Evolutionary conservation across 1,284 basidiomycete species (phyloP).

Genomic region (Trichosporon faecale): DNA sequence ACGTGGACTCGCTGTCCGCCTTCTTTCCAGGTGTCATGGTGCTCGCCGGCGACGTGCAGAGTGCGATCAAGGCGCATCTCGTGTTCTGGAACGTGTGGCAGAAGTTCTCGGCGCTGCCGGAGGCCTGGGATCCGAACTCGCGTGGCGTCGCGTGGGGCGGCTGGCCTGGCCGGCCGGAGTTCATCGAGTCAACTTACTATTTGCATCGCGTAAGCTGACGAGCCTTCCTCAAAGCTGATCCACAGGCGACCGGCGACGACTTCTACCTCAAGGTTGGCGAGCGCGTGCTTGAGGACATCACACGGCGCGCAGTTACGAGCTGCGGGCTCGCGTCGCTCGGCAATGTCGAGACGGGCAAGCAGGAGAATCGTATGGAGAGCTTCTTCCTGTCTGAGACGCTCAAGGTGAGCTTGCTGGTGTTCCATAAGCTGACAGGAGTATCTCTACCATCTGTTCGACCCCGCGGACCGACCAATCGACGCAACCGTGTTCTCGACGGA

Average conservation of each 20-base stretch:
- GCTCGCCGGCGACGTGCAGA: slow-evolving; percentile 81
- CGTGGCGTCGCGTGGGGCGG: slow-evolving; percentile 70
- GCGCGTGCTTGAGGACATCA: slow-evolving; percentile 72
- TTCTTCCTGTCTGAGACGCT: slow-evolving; percentile 86
- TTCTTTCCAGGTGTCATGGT: slow-evolving; percentile 64
- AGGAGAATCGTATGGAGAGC: slow-evolving; percentile 87
- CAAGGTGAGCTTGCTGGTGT: slow-evolving; percentile 60
- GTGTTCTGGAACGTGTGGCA: slow-evolving; percentile 88
- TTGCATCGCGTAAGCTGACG: slow-evolving; percentile 67
- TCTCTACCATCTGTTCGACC: slow-evolving; percentile 85
- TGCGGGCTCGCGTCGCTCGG: slow-evolving; percentile 81
- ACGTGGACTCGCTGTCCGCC: slow-evolving; percentile 53
- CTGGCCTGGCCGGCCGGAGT: slow-evolving; percentile 82
- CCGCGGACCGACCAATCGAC: slow-evolving; percentile 46
- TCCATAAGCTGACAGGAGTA: slow-evolving; percentile 61
- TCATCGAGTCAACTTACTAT: slow-evolving; percentile 91
- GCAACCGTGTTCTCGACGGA: slow-evolving; percentile 84
- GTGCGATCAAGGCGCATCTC: slow-evolving; percentile 79
- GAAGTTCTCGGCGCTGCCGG: slow-evolving; percentile 76
- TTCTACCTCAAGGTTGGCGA: slow-evolving; percentile 90
- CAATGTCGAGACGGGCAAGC: slow-evolving; percentile 70
- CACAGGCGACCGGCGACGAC: slow-evolving; percentile 81
- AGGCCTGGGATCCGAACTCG: slow-evolving; percentile 77
- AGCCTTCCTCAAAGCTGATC: neutral
- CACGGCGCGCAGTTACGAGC: slow-evolving; percentile 67